A percentile compares a stretch with the other conserved stretches of the same genome.
These are phyloP conservation scores for Talaromyces adpressus DNA, from an alignment of 495 filamentous ascomycete genomes.

Conservation along the genomic window DNA sequence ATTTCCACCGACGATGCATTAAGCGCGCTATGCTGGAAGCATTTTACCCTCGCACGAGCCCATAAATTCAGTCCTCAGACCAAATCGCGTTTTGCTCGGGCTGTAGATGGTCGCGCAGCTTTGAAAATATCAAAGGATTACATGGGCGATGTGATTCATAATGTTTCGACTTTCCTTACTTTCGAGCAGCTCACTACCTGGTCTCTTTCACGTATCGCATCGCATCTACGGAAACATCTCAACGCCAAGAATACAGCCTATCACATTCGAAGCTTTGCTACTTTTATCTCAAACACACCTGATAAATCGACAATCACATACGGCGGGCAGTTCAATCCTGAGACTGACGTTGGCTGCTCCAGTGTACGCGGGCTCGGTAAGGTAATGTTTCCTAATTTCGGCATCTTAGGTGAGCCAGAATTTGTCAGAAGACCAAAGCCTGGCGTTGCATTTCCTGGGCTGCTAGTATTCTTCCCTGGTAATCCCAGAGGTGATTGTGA, in stretches of 20 bases:
- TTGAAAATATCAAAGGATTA: slow-evolving; percentile 22
- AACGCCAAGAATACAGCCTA: slow-evolving; percentile 20
- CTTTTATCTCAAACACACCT: slow-evolving; percentile 19
- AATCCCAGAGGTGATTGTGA: slow-evolving; percentile 29
- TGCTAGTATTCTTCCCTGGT: slow-evolving; percentile 36
- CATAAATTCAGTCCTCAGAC: slow-evolving; percentile 8
- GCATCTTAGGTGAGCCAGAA: slow-evolving; percentile 30
- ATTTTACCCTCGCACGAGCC: slow-evolving; percentile 14
- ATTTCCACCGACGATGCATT: slow-evolving; percentile 43
- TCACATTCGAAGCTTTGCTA: slow-evolving; percentile 26
- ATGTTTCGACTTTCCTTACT: slow-evolving; percentile 12
- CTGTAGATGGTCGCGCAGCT: slow-evolving; percentile 20
- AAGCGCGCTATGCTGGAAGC: slow-evolving; percentile 38
- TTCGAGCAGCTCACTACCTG: slow-evolving; percentile 15
- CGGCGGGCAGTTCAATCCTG: slow-evolving; percentile 17
- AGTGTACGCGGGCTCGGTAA: slow-evolving; percentile 13
- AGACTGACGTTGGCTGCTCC: slow-evolving; percentile 21
- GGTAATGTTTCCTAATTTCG: slow-evolving; percentile 16
- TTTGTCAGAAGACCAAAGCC: slow-evolving; percentile 37
- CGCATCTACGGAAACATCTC: slow-evolving; percentile 19
- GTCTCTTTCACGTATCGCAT: slow-evolving; percentile 19
- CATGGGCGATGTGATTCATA: slow-evolving; percentile 26
- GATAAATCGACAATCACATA: slow-evolving; percentile 27
- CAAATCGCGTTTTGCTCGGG: slow-evolving; percentile 17
- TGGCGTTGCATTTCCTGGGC: slow-evolving; percentile 25